Evolutionary conservation across 1,284 basidiomycete species (phyloP), one percentile per base, ranked within the genome.

Genomic region (Schizophyllum amplum): DNA sequence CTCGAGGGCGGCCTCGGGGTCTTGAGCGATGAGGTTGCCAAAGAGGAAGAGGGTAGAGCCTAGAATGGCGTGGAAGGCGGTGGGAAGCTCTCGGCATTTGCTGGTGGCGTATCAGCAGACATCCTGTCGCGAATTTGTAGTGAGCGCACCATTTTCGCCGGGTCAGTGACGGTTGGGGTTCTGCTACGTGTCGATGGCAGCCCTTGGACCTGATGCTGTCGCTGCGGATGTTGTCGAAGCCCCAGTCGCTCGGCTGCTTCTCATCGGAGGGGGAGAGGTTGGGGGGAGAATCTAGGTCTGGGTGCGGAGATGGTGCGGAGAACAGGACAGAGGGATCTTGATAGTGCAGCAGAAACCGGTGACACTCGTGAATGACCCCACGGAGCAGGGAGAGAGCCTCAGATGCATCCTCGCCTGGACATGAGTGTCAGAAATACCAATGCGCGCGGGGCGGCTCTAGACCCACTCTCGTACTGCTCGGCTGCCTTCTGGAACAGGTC

Each of bases 331-430:
- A 81, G 0, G 82, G 83, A 63, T 86, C 83, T 13, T 75, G 72
- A 63, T 80, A 78, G 26, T 71, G 67, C 26, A 73, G 62, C 55
- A 84, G 72, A 59, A 84, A 81, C 33, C 80, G 76, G 66, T 83
- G 79, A 65, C 82, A 86, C 67, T 85, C 83, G 62, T 84, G 82
- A 4, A 86, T 76, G 55, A 86, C 80, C 4, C 78, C 83, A 47
- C 83, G 76, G 47, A 86, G 68, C 4, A 83, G 71, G 0, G 80
- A 76, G 4, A 83, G 69, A 1, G 81, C 76, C 57, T 81, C 77
- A 27, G 66, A 60, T 20, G 73, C 64, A 56, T 79, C 75, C 59
- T 78, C 77, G 54, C 68, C 81, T 82, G 61, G 20, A 24, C 52
- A 20, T 52, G 53, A 24, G 25, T 53, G 48, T 33, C 26, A 47